A percentile compares a stretch with the other conserved stretches of the same genome.
Evolutionary conservation across 768 basidiomycete genomes (phyloP).

Genomic region (Coprinopsis sp.): DNA sequence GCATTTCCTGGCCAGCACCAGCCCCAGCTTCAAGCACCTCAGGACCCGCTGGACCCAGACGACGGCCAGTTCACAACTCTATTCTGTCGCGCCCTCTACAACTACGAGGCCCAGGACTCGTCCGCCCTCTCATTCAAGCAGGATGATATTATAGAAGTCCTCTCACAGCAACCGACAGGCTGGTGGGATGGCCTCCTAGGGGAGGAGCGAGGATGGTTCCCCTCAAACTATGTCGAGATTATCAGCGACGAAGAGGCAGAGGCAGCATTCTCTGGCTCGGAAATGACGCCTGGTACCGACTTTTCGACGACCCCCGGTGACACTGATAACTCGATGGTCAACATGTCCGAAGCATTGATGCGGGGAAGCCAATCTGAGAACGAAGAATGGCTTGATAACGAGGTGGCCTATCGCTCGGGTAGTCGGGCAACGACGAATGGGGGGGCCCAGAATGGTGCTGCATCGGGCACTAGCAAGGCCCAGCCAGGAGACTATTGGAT

Average conservation of each 20-base stretch:
- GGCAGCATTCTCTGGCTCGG: conserved; percentile 49
- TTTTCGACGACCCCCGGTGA: conserved; percentile 5
- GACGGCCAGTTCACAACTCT: conserved; percentile 68
- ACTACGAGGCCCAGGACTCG: conserved; percentile 82
- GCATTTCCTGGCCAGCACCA: conserved; percentile 21
- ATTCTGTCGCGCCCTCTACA: conserved; percentile 90
- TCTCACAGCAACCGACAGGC: conserved; percentile 85
- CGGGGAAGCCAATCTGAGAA: conserved; percentile 39
- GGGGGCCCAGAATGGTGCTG: background rate
- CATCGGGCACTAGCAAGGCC: conserved; percentile 22
- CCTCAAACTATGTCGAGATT: conserved; percentile 86
- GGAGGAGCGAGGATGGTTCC: conserved; percentile 94
- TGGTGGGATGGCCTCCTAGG: conserved; percentile 98
- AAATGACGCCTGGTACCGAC: conserved; percentile 29
- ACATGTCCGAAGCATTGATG: conserved; percentile 47
- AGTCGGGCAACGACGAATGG: conserved; percentile 10
- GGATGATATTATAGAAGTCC: conserved; percentile 90
- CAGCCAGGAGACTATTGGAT: conserved; percentile 85
- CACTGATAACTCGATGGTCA: conserved; percentile 33
- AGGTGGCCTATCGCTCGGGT: conserved; percentile 32
- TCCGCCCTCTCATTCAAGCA: conserved; percentile 85
- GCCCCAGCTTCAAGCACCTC: conserved; percentile 10
- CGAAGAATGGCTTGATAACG: conserved; percentile 58
- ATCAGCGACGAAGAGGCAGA: conserved; percentile 83
- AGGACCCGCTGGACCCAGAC: conserved; percentile 31